phyloP scores from a whole-genome alignment of 2,329 filamentous ascomycete genomes.

The Hypoxylon sp. region DNA sequence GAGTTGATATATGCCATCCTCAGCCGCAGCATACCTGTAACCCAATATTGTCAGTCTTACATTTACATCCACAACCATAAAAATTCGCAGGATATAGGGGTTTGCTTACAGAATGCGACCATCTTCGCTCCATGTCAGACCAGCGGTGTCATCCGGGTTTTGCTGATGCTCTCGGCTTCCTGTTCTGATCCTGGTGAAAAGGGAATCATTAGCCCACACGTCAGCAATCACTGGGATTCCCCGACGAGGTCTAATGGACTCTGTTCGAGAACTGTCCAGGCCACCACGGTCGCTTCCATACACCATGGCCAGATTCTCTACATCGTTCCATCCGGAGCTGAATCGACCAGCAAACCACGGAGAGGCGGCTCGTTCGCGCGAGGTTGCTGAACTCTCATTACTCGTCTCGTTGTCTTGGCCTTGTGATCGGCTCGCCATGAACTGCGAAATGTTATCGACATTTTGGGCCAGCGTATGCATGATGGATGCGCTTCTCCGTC shows the following conservation, averaged over 20 bases:
- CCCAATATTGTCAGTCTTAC: constrained; percentile 42
- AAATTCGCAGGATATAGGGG: constrained; percentile 7
- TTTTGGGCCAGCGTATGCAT: constrained; percentile 53
- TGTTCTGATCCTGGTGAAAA: constrained; percentile 49
- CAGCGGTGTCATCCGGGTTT: constrained; percentile 71
- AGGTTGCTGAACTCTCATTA: constrained; percentile 39
- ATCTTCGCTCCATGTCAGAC: constrained; percentile 73
- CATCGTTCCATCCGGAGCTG: constrained; percentile 58
- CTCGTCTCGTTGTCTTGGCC: constrained; percentile 38
- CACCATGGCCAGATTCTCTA: constrained; percentile 61
- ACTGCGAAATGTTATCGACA: constrained; percentile 46
- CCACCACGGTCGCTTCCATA: constrained; percentile 46
- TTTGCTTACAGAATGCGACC: constrained; percentile 70
- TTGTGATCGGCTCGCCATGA: constrained; percentile 43
- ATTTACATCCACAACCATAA: background rate
- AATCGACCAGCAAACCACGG: constrained; percentile 50
- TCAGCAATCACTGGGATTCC: constrained; percentile 54
- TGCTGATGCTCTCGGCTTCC: constrained; percentile 59
- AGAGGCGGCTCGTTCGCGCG: constrained; percentile 48
- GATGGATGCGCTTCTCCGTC: constrained; percentile 49
- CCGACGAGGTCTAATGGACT: constrained; percentile 50
- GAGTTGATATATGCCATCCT: constrained; percentile 83
- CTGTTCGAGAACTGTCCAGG: constrained; percentile 50
- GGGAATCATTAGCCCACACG: constrained; percentile 52
- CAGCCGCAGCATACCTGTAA: constrained; percentile 72